Percentiles rank a stretch among this genome's conserved stretches.
phyloP scores from a whole-genome alignment of 23 red algal species.

The Cyanidiococcus yangmingshanensis region DNA sequence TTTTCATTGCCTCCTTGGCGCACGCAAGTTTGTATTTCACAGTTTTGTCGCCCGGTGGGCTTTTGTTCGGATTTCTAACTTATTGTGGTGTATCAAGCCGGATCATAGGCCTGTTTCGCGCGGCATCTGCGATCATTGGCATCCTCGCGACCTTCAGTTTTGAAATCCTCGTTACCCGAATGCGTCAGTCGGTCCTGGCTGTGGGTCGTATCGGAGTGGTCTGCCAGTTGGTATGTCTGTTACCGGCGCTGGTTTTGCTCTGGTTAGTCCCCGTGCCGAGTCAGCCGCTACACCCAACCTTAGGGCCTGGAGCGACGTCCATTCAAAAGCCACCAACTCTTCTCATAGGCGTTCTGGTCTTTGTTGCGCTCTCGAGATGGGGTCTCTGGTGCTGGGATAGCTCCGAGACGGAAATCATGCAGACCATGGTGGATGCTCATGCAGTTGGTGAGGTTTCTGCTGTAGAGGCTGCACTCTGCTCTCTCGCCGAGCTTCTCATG shows the following conservation, averaged over 20 bases:
- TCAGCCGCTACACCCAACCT: not conserved
- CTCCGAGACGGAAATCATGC: slow-evolving; percentile 20
- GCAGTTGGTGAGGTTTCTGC: not conserved
- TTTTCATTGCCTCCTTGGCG: not conserved
- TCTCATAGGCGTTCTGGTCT: not conserved
- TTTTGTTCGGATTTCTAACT: slow-evolving; percentile 13
- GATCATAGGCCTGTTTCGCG: not conserved
- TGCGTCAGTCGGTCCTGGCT: not conserved
- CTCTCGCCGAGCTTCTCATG: slow-evolving; percentile 10
- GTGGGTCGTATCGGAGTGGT: not conserved
- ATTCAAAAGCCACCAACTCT: not conserved
- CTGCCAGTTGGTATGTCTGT: not conserved
- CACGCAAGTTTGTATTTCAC: slow-evolving; percentile 2
- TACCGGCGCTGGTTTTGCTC: not conserved
- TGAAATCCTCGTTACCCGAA: not conserved
- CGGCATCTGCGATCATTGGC: not conserved
- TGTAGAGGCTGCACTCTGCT: not conserved
- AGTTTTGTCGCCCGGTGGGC: slow-evolving; percentile 5
- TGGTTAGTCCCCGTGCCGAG: not conserved
- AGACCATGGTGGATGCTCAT: not conserved
- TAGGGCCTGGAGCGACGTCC: not conserved
- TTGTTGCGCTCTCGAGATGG: slow-evolving; percentile 2
- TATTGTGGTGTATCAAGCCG: not conserved
- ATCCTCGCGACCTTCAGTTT: slow-evolving; percentile 15
- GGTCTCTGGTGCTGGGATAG: slow-evolving; percentile 19